Percentiles rank a stretch among this genome's conserved stretches.
Evolutionary conservation across 768 basidiomycete species (phyloP).

Genomic region (Atractiella rhizophila): DNA sequence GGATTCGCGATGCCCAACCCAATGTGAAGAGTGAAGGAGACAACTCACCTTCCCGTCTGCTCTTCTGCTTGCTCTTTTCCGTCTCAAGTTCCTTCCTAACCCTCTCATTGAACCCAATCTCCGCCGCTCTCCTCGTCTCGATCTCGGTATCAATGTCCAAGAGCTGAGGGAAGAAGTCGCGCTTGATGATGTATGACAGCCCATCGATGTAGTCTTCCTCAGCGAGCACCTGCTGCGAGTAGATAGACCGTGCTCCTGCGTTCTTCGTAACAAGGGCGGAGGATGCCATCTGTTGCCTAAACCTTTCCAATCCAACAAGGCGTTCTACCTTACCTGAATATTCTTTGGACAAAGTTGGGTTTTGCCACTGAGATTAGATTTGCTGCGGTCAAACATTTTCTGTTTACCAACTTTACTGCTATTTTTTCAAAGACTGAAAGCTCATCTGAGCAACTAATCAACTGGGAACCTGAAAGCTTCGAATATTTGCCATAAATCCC

Average conservation of each 20-base stretch:
- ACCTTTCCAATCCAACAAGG: too few relatives aligned
- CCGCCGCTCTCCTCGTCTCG: constrained; percentile 53
- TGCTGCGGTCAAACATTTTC: too few relatives aligned
- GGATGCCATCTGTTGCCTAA: too few relatives aligned
- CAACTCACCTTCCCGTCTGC: neutral
- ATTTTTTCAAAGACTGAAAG: too few relatives aligned
- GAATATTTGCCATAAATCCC: too few relatives aligned
- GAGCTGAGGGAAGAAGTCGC: constrained; percentile 93
- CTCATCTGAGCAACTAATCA: too few relatives aligned
- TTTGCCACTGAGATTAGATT: too few relatives aligned
- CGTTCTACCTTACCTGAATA: too few relatives aligned
- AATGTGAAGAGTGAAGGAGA: neutral
- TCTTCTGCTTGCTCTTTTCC: neutral
- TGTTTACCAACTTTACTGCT: too few relatives aligned
- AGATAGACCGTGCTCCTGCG: neutral
- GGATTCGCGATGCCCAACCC: neutral
- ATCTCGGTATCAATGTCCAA: constrained; percentile 72
- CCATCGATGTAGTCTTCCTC: constrained; percentile 89
- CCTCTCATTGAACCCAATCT: constrained; percentile 35
- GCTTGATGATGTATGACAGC: constrained; percentile 71
- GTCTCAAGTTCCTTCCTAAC: neutral
- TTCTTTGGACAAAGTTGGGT: too few relatives aligned
- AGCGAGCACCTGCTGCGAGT: constrained; percentile 1
- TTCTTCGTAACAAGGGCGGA: too few relatives aligned
- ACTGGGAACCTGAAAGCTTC: too few relatives aligned